Percentiles rank a stretch among this genome's conserved stretches.
Evolutionary conservation across 345 rosid species (phyloP).

Genomic region (Pistacia atlantica): DNA sequence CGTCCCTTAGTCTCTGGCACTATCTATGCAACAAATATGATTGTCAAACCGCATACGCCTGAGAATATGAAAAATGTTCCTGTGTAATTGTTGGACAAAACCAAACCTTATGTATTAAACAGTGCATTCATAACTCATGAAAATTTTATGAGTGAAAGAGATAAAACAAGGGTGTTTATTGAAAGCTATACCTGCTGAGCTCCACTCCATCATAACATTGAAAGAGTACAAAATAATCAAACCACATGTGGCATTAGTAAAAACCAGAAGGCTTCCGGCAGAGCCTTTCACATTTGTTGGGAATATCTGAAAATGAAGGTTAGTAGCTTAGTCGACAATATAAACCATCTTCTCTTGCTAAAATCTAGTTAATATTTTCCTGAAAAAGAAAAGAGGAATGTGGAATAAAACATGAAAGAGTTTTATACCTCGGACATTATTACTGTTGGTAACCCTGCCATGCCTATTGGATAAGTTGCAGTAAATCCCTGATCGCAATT

Average conservation of each 20-base stretch:
- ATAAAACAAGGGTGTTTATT: too few species aligned
- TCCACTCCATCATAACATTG: conserved; percentile 59
- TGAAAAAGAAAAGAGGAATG: too few species aligned
- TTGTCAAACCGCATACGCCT: too few species aligned
- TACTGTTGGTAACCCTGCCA: conserved; percentile 25
- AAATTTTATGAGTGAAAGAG: too few species aligned
- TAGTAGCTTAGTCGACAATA: not conserved
- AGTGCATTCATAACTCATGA: not conserved
- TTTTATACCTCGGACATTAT: not conserved
- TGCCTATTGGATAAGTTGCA: conserved; percentile 19
- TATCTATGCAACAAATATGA: too few species aligned
- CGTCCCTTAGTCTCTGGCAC: too few species aligned
- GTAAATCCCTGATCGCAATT: conserved; percentile 16
- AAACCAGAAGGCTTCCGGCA: conserved; percentile 54
- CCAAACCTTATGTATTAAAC: too few species aligned
- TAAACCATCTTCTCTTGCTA: not conserved
- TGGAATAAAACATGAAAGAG: too few species aligned
- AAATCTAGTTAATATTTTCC: too few species aligned
- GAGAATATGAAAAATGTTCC: too few species aligned
- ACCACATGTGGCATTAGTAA: conserved; percentile 38
- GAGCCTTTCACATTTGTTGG: conserved; percentile 53
- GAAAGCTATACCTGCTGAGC: conserved; percentile 40
- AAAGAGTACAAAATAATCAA: conserved; percentile 52
- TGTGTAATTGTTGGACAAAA: too few species aligned
- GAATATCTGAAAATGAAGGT: conserved; percentile 44